phyloP scores from a whole-genome alignment of 108 stramenopile genomes.

The Pseudonitzschia multistriata region DNA sequence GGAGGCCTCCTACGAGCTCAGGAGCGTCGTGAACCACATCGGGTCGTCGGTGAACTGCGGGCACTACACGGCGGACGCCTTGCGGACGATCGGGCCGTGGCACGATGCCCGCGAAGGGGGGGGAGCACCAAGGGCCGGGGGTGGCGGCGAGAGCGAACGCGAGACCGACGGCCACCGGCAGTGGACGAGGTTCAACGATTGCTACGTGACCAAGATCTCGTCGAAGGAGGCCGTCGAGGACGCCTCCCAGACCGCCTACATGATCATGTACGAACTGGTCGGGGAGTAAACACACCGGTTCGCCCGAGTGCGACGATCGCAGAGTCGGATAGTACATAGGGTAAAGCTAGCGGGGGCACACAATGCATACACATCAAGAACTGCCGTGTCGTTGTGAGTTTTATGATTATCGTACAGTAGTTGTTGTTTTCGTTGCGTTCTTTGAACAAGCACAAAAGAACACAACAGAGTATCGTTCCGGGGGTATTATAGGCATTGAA shows the following conservation, averaged over 20 bases:
- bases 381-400: too few relatives aligned
- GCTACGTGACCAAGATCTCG: constrained; percentile 36
- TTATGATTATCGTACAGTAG: too few relatives aligned
- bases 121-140: background rate
- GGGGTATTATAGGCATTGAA: too few relatives aligned
- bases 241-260: constrained; percentile 48
- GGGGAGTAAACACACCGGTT: background rate
- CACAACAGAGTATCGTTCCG: too few relatives aligned
- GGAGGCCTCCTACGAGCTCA: constrained; percentile 28
- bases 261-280: constrained; percentile 49
- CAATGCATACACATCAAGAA: too few relatives aligned
- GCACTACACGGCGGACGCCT: constrained; percentile 59
- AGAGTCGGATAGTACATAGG: too few relatives aligned
- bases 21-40: constrained; percentile 60
- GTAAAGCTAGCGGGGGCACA: too few relatives aligned
- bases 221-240: constrained; percentile 26
- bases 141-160: background rate
- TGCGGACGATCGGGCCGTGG: background rate
- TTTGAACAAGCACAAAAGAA: too few relatives aligned
- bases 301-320: too few relatives aligned
- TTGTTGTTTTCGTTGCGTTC: too few relatives aligned
- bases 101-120: background rate
- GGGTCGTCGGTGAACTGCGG: constrained; percentile 49
- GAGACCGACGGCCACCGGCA: constrained; percentile 12
- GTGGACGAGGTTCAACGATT: constrained; percentile 61